These are phyloP conservation scores for Cyberlindnera amylophila DNA, from an alignment of 805 yeast species.

Conservation along the genomic window DNA sequence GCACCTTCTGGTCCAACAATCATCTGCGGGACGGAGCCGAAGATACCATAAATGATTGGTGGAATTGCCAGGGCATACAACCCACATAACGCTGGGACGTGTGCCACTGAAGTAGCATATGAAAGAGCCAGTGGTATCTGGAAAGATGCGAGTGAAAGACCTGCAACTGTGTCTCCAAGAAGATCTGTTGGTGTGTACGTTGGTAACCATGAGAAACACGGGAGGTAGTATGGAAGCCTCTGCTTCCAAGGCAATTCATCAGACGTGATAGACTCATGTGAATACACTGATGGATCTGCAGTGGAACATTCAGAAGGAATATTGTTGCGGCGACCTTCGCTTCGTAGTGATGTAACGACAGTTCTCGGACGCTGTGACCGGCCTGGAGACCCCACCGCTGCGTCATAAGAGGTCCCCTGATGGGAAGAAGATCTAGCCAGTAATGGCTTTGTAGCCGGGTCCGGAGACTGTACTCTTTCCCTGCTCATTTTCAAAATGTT, in stretches of 20 bases:
- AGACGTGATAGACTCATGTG: constrained; percentile 9
- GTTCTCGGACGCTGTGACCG: constrained; percentile 19
- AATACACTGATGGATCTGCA: constrained; percentile 8
- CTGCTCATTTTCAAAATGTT: no score
- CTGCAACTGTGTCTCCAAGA: constrained; percentile 71
- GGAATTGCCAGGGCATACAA: constrained; percentile 72
- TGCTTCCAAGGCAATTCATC: constrained; percentile 17
- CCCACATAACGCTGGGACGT: constrained; percentile 78
- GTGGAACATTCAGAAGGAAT: constrained; percentile 9
- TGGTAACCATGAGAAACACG: constrained; percentile 65
- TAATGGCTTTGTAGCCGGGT: constrained; percentile 7
- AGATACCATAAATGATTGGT: constrained; percentile 69
- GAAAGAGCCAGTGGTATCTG: constrained; percentile 78
- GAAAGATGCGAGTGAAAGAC: constrained; percentile 82
- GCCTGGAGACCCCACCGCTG: constrained; percentile 8
- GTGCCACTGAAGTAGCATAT: constrained; percentile 80
- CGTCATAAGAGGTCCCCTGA: constrained; percentile 9
- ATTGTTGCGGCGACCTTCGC: constrained; percentile 1
- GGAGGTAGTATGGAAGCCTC: constrained; percentile 58
- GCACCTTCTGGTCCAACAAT: constrained; percentile 93
- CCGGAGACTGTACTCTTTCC: not conserved
- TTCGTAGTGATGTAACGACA: constrained; percentile 16
- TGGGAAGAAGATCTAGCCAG: constrained; percentile 6
- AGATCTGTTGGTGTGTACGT: constrained; percentile 39
- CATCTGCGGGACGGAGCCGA: constrained; percentile 87